Evolutionary conservation across 1,284 basidiomycete genomes (phyloP).

Genomic region (Cutaneotrichosporon daszewskae): DNA sequence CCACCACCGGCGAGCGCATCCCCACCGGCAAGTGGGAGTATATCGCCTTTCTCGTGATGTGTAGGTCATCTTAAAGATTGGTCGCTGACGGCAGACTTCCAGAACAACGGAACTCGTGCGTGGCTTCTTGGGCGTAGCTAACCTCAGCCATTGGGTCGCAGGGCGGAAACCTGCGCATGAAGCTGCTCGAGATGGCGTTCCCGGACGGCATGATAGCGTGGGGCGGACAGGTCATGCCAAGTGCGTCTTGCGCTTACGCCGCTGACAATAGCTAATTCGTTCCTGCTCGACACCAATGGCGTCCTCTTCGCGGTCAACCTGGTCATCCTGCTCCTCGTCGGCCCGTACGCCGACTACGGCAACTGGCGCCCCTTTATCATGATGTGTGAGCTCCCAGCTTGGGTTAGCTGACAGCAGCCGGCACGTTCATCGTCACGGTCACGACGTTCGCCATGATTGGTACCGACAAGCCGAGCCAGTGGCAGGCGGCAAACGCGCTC

Average conservation of each 20-base stretch:
- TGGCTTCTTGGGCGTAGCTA: neutral
- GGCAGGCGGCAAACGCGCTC: constrained; percentile 15
- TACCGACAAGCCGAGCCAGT: constrained; percentile 8
- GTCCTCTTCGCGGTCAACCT: constrained; percentile 19
- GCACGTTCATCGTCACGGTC: neutral
- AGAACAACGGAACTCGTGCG: constrained; percentile 4
- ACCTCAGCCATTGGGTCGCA: constrained; percentile 1
- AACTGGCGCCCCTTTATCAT: constrained; percentile 19
- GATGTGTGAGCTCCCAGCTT: constrained; percentile 6
- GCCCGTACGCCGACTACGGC: constrained; percentile 20
- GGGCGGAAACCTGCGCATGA: constrained; percentile 1
- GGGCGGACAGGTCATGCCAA: constrained; percentile 1
- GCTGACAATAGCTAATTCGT: constrained; percentile 8
- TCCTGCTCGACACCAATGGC: constrained; percentile 18
- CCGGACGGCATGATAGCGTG: constrained; percentile 4
- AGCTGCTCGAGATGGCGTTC: constrained; percentile 1
- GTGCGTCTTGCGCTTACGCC: neutral
- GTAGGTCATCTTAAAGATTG: neutral
- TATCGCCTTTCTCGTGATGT: constrained; percentile 9
- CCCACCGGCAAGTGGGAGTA: constrained; percentile 14
- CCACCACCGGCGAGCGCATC: constrained; percentile 12
- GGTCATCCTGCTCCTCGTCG: constrained; percentile 12
- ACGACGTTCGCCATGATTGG: constrained; percentile 10
- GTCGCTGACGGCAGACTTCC: constrained; percentile 1
- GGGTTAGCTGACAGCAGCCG: neutral